These are phyloP conservation scores for Paraphaeosphaeria sporulosa DNA, from an alignment of 2,329 filamentous ascomycete genomes.

Conservation along the genomic window DNA sequence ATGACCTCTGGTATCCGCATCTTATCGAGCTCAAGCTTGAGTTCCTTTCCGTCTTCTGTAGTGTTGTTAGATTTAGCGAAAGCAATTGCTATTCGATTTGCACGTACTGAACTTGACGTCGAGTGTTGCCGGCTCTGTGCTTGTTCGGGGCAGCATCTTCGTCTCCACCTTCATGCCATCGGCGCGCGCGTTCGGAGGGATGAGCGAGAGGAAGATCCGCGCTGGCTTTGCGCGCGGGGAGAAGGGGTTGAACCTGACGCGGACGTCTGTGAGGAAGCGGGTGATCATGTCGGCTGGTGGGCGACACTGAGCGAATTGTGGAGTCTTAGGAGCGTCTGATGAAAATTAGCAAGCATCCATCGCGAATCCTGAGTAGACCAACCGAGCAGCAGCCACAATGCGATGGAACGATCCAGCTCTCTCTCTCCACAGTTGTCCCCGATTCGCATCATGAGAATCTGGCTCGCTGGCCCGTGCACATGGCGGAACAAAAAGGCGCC, in stretches of 20 bases:
- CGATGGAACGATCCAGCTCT: not conserved
- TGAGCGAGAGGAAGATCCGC: constrained; percentile 83
- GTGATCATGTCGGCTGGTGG: constrained; percentile 72
- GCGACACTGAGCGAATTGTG: constrained; percentile 2
- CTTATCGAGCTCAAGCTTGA: constrained; percentile 81
- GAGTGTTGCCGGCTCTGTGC: constrained; percentile 73
- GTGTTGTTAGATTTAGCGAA: constrained; percentile 25
- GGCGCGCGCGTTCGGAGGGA: constrained; percentile 79
- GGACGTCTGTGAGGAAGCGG: constrained; percentile 84
- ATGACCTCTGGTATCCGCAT: constrained; percentile 85
- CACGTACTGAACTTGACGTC: constrained; percentile 83
- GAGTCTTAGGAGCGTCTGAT: constrained; percentile 2
- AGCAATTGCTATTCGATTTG: not conserved
- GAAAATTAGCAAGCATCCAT: not conserved
- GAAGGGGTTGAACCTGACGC: constrained; percentile 92
- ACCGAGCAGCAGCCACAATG: not conserved
- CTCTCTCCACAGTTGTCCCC: not conserved
- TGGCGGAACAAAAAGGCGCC: constrained; percentile 23
- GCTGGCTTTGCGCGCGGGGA: constrained; percentile 79
- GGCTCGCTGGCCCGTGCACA: constrained; percentile 29
- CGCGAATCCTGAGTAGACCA: not conserved
- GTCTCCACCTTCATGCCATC: constrained; percentile 79
- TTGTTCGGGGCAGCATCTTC: constrained; percentile 74
- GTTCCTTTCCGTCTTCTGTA: constrained; percentile 89
- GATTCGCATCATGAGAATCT: constrained; percentile 11